Conservation (phyloP, 2,329 filamentous ascomycete genomes). For the Colletotrichum tofieldiae region DNA sequence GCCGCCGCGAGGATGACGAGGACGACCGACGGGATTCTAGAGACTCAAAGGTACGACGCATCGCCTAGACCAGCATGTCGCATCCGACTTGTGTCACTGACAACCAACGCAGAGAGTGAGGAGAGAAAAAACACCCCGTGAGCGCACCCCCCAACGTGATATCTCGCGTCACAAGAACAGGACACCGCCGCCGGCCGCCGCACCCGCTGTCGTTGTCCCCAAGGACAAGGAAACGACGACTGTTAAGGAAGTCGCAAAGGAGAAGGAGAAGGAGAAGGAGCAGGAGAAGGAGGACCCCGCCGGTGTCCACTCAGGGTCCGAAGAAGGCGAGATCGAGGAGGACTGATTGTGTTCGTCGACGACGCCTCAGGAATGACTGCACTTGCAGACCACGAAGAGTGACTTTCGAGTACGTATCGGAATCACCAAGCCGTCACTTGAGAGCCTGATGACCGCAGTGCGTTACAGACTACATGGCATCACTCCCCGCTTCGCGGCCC, state of each 20-base stretch:
- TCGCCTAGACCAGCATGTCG: background rate
- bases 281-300: constrained; percentile 68
- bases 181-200: constrained; percentile 61
- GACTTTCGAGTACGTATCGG: constrained; percentile 53
- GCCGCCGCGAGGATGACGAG: constrained; percentile 85
- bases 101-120: constrained; percentile 64
- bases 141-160: constrained; percentile 74
- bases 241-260: constrained; percentile 49
- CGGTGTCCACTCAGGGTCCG: constrained; percentile 86
- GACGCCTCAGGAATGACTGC: background rate
- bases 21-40: constrained; percentile 78
- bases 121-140: constrained; percentile 71
- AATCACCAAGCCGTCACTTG: constrained; percentile 47
- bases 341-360: constrained; percentile 58
- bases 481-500: constrained; percentile 8
- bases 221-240: constrained; percentile 47
- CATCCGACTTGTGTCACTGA: constrained; percentile 47
- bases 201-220: constrained; percentile 46
- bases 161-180: constrained; percentile 67
- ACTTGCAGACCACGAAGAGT: constrained; percentile 8
- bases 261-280: constrained; percentile 71
- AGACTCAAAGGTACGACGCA: constrained; percentile 73
- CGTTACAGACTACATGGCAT: constrained; percentile 33
- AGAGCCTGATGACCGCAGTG: constrained; percentile 44
- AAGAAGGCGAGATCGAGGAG: constrained; percentile 98